These are phyloP conservation scores for Colletotrichum magnum DNA, from an alignment of 2,329 filamentous ascomycete species.

Conservation along the genomic window DNA sequence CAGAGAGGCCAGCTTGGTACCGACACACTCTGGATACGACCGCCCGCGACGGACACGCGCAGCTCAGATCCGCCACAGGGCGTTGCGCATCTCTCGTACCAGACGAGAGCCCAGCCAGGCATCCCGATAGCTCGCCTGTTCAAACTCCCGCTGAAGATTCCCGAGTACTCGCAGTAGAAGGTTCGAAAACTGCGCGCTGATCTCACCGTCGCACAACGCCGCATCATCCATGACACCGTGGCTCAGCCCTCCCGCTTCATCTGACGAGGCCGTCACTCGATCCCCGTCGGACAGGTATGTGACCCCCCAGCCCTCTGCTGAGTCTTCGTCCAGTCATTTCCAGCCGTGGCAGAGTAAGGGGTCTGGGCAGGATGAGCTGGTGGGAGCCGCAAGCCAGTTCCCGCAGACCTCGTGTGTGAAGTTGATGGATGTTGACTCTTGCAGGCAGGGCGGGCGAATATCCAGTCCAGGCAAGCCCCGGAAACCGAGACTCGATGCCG, in stretches of 20 bases:
- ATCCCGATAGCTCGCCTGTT: conserved; percentile 15
- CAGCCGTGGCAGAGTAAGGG: not conserved
- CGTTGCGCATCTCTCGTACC: conserved; percentile 16
- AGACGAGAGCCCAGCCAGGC: not conserved
- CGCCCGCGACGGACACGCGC: conserved; percentile 16
- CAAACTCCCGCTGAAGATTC: conserved; percentile 9
- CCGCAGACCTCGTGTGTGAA: not conserved
- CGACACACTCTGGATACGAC: conserved; percentile 17
- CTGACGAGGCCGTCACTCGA: conserved; percentile 10
- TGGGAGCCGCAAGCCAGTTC: not conserved
- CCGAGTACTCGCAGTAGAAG: not conserved
- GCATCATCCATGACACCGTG: conserved; percentile 32
- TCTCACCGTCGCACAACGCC: conserved; percentile 34
- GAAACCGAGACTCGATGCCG: not conserved
- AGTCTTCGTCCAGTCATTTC: not conserved
- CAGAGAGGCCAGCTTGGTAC: not conserved
- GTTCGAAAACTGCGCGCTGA: conserved; percentile 19
- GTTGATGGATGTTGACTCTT: not conserved
- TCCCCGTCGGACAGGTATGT: conserved; percentile 1
- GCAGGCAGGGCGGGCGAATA: not conserved
- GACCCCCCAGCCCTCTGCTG: not conserved
- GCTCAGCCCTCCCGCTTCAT: conserved; percentile 32
- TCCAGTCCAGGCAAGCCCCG: not conserved
- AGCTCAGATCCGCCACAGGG: conserved; percentile 9
- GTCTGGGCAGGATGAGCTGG: not conserved